Evolutionary conservation across 306 rosid genomes (phyloP).

Genomic region (Vigna nakashimae): DNA sequence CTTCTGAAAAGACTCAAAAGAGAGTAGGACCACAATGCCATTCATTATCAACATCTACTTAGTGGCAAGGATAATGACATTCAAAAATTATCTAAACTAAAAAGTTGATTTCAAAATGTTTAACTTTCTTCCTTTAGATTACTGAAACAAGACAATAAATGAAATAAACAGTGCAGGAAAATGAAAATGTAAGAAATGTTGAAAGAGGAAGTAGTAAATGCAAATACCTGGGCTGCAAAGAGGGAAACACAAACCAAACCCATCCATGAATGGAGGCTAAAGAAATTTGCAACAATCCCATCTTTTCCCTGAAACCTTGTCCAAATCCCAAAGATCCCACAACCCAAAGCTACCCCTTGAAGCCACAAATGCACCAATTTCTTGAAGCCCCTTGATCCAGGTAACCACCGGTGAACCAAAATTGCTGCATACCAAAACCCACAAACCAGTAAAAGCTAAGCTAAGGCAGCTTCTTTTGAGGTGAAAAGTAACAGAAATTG

Average conservation of each 20-base stretch:
- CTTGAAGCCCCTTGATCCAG: conserved; percentile 78
- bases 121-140: not conserved
- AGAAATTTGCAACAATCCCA: conserved; percentile 86
- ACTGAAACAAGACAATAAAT: not conserved
- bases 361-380: conserved; percentile 83
- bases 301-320: conserved; percentile 69
- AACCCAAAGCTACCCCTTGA: conserved; percentile 85
- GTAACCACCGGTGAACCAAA: conserved; percentile 84
- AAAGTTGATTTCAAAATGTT: no score
- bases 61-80: not conserved
- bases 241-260: conserved; percentile 74
- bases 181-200: not conserved
- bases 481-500: not conserved
- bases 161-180: not conserved
- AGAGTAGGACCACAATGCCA: conserved; percentile 22
- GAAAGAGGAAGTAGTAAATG: not conserved
- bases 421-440: conserved; percentile 59
- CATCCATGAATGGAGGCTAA: conserved; percentile 96
- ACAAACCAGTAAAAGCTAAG: not conserved
- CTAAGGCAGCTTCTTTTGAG: conserved; percentile 49
- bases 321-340: conserved; percentile 86
- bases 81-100: not conserved
- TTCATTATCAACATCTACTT: conserved; percentile 1
- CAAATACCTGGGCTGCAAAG: conserved; percentile 80
- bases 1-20: not conserved